Evolutionary conservation across 139 green algal species (phyloP), one percentile per base, ranked within the genome.

Genomic region (Parachlorella kessleri): DNA sequence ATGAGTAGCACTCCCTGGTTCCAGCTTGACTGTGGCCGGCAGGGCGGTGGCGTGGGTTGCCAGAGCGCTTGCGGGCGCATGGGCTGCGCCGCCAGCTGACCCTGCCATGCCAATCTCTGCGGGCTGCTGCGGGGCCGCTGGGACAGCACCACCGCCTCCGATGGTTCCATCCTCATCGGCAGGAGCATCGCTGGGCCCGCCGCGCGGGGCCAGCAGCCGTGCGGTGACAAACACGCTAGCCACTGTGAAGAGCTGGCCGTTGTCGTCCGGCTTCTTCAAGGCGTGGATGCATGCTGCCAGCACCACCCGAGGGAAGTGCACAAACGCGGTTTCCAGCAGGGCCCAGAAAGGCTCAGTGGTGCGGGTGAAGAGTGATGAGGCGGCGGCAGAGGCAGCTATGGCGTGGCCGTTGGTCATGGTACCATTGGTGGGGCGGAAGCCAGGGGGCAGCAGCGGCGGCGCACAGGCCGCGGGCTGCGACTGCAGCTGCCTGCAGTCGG

Each of bases 271-370:
- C 38, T 64, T 55, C 28, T 82, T 84, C 24, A 78, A 73, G 2
- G 84, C 68, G 32, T 86, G 80, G 37, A 89, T 48, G 74, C 76
- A 85, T 1, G 75, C 78, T 2, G 81, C 73, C 55, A 89, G 72
- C 37, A 89, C 81, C 28, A 89, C 81, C 23, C 84, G 80, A 10
- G 77, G 76, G 66, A 75, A 82, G 42, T 69, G 63, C 6, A 23
- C 30, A 63, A 81, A 85, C 76, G 70, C 28, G 40, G 67, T 3
- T 2, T 38, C 66, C 10, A 84, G 35, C 23, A 83, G 26, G 32
- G 48, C 48, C 48, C 6, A 65, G n/a, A 21, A 59, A 7, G 24
- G 40, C 7, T 48, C 36, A n/a, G 55, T 3, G 14, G 48, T 18
- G 48, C 21, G 48, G 48, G 48, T n/a, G n/a, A n/a, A n/a, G n/a